Conservation (phyloP, 352 stramenopile species). For the Paralagenidium karlingii region DNA sequence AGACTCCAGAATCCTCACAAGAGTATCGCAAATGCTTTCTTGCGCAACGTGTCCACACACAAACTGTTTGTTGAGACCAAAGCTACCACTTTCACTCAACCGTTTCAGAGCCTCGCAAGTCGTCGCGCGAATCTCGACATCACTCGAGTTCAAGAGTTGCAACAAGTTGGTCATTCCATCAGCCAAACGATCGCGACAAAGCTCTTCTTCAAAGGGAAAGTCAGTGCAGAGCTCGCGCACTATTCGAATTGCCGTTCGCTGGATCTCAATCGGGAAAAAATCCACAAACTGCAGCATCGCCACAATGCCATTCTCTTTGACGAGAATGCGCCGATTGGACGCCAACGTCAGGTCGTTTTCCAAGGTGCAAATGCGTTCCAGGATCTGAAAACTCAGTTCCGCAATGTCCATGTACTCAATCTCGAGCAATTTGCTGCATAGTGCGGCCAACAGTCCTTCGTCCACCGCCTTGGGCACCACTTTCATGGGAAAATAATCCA, state of each 20-base stretch:
- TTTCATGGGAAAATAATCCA: conserved; percentile 35
- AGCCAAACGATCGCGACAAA: too few relatives aligned
- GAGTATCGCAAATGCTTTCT: too few relatives aligned
- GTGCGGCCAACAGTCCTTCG: conserved; percentile 24
- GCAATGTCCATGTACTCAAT: conserved; percentile 80
- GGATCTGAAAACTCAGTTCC: conserved; percentile 50
- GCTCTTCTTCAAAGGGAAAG: too few relatives aligned
- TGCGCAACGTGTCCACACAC: too few relatives aligned
- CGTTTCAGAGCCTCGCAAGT: conserved; percentile 35
- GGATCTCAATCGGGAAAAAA: conserved; percentile 67
- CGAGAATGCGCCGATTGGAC: conserved; percentile 20
- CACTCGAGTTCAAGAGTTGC: conserved; percentile 28
- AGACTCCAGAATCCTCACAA: too few relatives aligned
- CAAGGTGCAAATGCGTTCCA: conserved; percentile 41
- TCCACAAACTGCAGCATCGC: conserved; percentile 67
- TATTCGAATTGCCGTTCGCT: conserved; percentile 40
- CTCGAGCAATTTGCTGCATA: conserved; percentile 61
- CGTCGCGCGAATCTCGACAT: conserved; percentile 38
- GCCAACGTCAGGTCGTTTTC: conserved; percentile 1
- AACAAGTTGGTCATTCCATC: conserved; percentile 13
- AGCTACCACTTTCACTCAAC: conserved; percentile 30
- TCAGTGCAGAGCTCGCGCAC: conserved; percentile 37
- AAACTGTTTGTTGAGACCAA: too few relatives aligned
- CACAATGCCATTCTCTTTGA: conserved; percentile 49
- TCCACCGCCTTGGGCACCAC: conserved; percentile 28